These are phyloP conservation scores for Populus trichocarpa DNA, from an alignment of 441 rosid species.

Conservation along the genomic window DNA sequence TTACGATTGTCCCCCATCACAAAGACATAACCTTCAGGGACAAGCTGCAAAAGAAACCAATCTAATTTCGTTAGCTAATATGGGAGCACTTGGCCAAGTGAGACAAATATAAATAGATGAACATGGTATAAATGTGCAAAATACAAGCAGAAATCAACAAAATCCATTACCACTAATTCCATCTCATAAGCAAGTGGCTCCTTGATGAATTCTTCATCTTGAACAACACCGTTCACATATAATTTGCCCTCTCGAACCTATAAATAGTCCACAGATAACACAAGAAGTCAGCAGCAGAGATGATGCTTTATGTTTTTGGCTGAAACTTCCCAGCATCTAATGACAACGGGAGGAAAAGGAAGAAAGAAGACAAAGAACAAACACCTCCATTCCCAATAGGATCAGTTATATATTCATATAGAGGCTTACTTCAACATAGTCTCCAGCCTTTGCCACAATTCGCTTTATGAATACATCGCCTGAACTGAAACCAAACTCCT, in stretches of 20 bases:
- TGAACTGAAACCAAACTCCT: slow-evolving; percentile 82
- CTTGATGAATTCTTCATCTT: slow-evolving; percentile 67
- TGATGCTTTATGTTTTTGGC: neutral
- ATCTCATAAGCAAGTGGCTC: slow-evolving; percentile 86
- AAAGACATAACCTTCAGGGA: slow-evolving; percentile 81
- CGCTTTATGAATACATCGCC: slow-evolving; percentile 91
- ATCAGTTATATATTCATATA: slow-evolving; percentile 17
- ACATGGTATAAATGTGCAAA: neutral
- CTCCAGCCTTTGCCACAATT: slow-evolving; percentile 88
- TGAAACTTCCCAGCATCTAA: neutral
- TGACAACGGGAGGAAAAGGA: neutral
- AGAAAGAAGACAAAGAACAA: neutral
- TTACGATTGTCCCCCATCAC: slow-evolving; percentile 99
- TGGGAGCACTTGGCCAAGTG: neutral
- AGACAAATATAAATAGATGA: neutral
- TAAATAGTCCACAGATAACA: neutral
- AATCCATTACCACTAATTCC: slow-evolving; percentile 66
- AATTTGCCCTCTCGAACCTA: slow-evolving; percentile 82
- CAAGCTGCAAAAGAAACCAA: slow-evolving; percentile 41
- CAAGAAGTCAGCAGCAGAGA: neutral
- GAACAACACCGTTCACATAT: slow-evolving; percentile 63
- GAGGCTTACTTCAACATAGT: slow-evolving; percentile 65
- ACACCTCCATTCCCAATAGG: slow-evolving; percentile 6
- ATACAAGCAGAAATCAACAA: neutral
- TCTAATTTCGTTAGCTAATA: neutral